Evolutionary conservation across 352 stramenopile species (phyloP).

Genomic region (Saprolegnia parasitica): DNA sequence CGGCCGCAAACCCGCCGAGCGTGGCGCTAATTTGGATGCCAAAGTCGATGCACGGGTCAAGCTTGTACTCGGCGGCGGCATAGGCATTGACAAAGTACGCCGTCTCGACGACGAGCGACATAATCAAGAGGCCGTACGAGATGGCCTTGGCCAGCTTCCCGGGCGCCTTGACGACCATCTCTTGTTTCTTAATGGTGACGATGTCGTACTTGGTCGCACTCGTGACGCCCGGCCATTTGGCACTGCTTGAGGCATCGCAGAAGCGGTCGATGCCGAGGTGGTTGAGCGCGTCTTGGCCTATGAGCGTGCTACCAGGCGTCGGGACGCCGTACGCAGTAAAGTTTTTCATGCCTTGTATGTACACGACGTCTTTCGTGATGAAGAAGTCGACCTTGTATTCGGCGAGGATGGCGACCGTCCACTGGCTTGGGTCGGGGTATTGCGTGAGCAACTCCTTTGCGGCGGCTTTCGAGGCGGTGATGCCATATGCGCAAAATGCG

Average conservation of each 20-base stretch:
- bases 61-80: not conserved
- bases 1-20: not conserved
- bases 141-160: not conserved
- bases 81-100: not conserved
- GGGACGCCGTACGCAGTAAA: not conserved
- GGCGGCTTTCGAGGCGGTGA: not conserved
- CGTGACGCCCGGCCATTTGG: not conserved
- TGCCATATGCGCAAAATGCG: not conserved
- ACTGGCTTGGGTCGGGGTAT: not conserved
- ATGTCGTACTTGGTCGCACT: not conserved
- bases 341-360: not conserved
- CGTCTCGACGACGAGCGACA: not conserved
- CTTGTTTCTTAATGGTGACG: not conserved
- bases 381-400: not conserved
- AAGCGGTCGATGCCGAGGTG: not conserved
- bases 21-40: not conserved
- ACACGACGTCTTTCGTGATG: not conserved
- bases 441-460: not conserved
- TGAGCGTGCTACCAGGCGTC: not conserved
- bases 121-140: not conserved
- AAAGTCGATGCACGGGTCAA: not conserved
- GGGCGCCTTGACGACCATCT: not conserved
- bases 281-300: not conserved
- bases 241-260: not conserved
- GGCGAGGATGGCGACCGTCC: not conserved